Conservation (phyloP, 192 early-diverging fungal species). For the Umbelopsis sp. region DNA sequence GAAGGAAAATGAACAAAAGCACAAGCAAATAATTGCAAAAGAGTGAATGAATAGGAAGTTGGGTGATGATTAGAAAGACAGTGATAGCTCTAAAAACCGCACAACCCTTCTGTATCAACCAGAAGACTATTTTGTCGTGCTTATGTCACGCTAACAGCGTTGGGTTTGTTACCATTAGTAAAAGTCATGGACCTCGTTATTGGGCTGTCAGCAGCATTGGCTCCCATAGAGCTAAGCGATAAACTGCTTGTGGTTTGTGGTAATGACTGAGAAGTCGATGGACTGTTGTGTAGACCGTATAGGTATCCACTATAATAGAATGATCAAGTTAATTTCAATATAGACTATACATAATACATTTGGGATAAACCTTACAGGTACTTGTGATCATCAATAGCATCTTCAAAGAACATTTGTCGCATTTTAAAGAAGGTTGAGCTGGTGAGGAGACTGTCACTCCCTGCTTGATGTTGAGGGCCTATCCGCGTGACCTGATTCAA, state of each 20-base stretch:
- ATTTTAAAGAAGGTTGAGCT: conserved; percentile 99
- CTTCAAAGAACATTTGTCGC: conserved; percentile 96
- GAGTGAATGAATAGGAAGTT: no score
- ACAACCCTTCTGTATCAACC: background rate
- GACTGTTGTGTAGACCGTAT: conserved; percentile 45
- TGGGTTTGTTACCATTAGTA: background rate
- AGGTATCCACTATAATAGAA: conserved; percentile 44
- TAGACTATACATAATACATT: background rate
- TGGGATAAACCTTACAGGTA: conserved; percentile 62
- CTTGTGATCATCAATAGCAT: conserved; percentile 91
- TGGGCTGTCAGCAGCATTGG: background rate
- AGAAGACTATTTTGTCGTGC: background rate
- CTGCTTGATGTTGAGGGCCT: conserved; percentile 98
- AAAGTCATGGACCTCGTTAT: conserved; percentile 15
- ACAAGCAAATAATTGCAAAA: no score
- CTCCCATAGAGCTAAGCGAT: conserved; percentile 11
- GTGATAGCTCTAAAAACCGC: no score
- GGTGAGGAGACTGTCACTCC: conserved; percentile 95
- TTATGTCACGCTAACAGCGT: conserved; percentile 8
- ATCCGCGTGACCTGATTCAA: conserved; percentile 74
- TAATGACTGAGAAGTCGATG: conserved; percentile 4
- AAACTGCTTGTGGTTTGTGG: conserved; percentile 1
- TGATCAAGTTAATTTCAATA: background rate
- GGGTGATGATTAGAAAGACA: no score
- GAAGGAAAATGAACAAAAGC: no score